Base-by-base conservation (phyloP, 2,329 filamentous ascomycete species). In the Rutstroemia sp. region DNA sequence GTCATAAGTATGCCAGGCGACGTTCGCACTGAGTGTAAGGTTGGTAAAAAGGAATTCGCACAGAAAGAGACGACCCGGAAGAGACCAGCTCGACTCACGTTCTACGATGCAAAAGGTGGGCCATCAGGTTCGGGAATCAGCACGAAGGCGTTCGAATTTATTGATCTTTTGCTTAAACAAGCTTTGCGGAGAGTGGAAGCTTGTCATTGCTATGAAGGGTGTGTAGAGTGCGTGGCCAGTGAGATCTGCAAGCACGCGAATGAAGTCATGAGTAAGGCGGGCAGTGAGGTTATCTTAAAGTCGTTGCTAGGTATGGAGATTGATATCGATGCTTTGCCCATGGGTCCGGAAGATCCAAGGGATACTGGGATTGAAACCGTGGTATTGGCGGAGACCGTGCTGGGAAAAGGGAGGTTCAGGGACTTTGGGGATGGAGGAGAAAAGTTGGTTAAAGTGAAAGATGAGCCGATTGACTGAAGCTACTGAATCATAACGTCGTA, bases 21-120 rank as follows among this genome's bases (percentile, higher is more conserved):
- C 64, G 89, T 99, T 14, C 83, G 89, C 44, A 97, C 94, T 0
- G 94, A 97, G 72, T 97, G 94, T 72, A 97, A 97, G 75, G 83
- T 86, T 57, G 84, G 86, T 2, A 76, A 88, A 58, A 97, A 97
- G 70, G 92, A 97, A 71, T 90, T 96, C 60, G 83, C 89, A 0
- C 82, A 82, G 63, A 74, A 77, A 53, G 83, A 87, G 65, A 84
- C 82, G 0, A 73, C 75, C 27, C 80, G 92, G 30, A 96, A 96
- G 72, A 79, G 94, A 4, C 94, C 92, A 0, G 94, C 91, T 0
- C 77, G 94, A 0, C 73, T 99, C 48, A 96, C 90, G 0, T 96
- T 99, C 67, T 99, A 97, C 72, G 94, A 97, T 69, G 87, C 90
- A 2, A 96, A 95, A 71, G 94, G 94, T 7, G 92, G 92, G 0